Evolutionary conservation across 2,329 filamentous ascomycete genomes (phyloP), one percentile per base, ranked within the genome.

Genomic region (Diaporthe australafricana): DNA sequence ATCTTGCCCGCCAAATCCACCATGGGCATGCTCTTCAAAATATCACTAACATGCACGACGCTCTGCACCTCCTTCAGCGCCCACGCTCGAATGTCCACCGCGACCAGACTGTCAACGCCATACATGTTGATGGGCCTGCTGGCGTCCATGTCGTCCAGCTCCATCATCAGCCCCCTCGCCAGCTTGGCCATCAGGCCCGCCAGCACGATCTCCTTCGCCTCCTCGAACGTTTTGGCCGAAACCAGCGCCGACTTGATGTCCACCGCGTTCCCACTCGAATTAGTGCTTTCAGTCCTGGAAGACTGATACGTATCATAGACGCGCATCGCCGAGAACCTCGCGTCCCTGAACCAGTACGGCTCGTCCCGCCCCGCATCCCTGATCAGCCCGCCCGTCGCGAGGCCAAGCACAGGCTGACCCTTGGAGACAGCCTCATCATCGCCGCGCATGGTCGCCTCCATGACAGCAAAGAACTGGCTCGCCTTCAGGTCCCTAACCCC

Each of bases 341-440:
- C 77, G 57, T 79, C 78, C 16, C 75, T 70, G 72, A 79, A 78
- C 77, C 77, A 79, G 70, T 78, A 79, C 1, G 78, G 78, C 52
- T 79, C 77, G 69, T 79, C 77, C 52, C 75, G 75, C 27, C 76
- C 77, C 25, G 77, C 76, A 25, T 75, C 74, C 65, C 72, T 77
- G 62, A 79, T 76, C 50, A 78, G 71, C 9, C 77, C 77, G 6
- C 78, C 77, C 56, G 76, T 78, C 16, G 77, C 73, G 0, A 78
- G 75, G 60, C 78, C 77, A 3, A 79, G 73, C 30, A 77, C 75
- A 17, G 76, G 76, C 52, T 79, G 78, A 11, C 56, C 78, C 76
- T 72, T 77, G 47, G 77, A 55, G 2, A 45, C 35, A 11, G 50
- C 38, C 22, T 55, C 65, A 5, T 55, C 65, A 5, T 45, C 65